Base-by-base conservation (phyloP, 179 eudicot genomes). In the Carnegiea gigantea region DNA sequence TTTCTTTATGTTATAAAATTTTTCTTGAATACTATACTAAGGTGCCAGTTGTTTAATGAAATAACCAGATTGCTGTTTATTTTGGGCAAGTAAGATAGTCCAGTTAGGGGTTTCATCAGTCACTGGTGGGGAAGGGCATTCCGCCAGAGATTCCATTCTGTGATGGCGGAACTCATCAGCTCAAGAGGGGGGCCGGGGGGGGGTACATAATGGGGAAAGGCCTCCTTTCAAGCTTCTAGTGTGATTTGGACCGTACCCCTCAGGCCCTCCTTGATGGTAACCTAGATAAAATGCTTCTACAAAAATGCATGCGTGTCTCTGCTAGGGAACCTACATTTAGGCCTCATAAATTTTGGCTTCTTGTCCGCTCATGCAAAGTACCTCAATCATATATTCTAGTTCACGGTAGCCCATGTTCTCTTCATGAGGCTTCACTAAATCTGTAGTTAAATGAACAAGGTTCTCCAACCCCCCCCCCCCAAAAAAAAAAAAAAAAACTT, bases 331-430 rank as follows among this genome's bases (percentile, higher is more conserved):
- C 73, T 70, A 36, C 36, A 70, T 30, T 30, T 70, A 70, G 21
- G 44, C n/a, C 44, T 70, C 44, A n/a, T 33, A 70, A 70, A 70
- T 33, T 13, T 70, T 33, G 46, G 20, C 44, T 70, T 33, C n/a
- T 67, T 67, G 72, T 67, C 20, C 28, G 40, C 28, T 70, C 73
- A 70, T 70, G 73, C n/a, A 33, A 70, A 33, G 73, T 30, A 8
- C 44, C 71, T 30, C 46, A 33, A 33, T 15, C 73, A 70, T 70
- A 33, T 15, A 44, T 43, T 64, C 73, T 6, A 17, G 33, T 65
- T 75, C n/a, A 74, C 17, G 72, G 48, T 46, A 40, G 43, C 46
- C 38, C 23, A 7, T 36, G 17, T 62, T 10, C 43, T 70, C 81
- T 10, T 60, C 59, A 60, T 8, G 54, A 26, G 72, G 48, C 28